Percentiles rank a stretch among this genome's conserved stretches.
Conservation (phyloP, 2,329 filamentous ascomycete species). For the Achaetomium macrosporum region DNA sequence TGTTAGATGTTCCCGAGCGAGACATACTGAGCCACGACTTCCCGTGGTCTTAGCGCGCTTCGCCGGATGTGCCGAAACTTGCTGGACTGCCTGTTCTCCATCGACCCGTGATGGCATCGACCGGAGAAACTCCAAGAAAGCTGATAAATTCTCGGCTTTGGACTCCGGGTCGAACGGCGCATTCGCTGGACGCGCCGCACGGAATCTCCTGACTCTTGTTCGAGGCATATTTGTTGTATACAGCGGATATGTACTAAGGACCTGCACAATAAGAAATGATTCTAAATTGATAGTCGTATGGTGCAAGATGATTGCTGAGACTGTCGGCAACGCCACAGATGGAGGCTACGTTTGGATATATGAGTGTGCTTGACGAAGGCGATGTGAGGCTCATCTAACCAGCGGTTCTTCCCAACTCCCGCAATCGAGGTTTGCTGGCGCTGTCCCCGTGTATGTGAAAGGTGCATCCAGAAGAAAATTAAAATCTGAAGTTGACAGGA, state of each 20-base stretch:
- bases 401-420: no score
- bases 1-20: constrained; percentile 19
- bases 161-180: neutral
- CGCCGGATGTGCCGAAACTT: constrained; percentile 7
- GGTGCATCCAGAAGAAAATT: no score
- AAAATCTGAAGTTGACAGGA: no score
- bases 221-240: constrained; percentile 6
- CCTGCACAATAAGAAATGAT: no score
- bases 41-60: constrained; percentile 19
- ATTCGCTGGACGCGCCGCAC: neutral
- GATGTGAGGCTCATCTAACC: no score
- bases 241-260: neutral
- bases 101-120: neutral
- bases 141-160: constrained; percentile 8
- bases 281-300: no score
- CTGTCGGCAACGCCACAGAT: no score
- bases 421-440: no score
- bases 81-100: neutral
- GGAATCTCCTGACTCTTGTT: neutral
- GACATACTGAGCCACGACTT: constrained; percentile 11
- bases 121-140: constrained; percentile 12
- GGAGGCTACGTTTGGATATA: no score
- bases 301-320: no score
- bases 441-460: no score
- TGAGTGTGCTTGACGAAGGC: no score